Evolutionary conservation across 1,139 yeast species (phyloP).

Genomic region (Hansenula sp.): DNA sequence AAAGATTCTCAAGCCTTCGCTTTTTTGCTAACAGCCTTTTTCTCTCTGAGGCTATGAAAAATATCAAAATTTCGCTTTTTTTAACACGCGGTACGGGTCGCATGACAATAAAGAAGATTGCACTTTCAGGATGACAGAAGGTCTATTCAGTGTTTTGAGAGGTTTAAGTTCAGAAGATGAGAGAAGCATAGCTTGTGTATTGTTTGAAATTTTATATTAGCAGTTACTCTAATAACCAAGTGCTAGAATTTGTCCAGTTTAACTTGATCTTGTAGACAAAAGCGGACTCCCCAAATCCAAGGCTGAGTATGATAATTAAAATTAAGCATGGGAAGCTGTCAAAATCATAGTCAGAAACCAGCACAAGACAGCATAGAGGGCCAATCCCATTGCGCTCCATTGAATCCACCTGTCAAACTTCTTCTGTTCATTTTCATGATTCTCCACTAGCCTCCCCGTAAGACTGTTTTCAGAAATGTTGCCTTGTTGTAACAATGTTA

Average conservation of each 20-base stretch:
- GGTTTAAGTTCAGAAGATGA: neutral
- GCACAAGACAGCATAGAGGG: neutral
- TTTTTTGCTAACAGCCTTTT: no score
- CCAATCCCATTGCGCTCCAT: neutral
- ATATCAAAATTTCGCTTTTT: neutral
- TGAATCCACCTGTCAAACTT: neutral
- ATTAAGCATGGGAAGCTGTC: neutral
- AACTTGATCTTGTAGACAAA: no score
- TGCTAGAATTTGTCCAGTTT: no score
- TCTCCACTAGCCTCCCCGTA: neutral
- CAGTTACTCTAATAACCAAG: no score
- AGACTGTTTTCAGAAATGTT: slow-evolving; percentile 1
- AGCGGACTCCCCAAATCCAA: neutral
- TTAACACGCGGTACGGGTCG: neutral
- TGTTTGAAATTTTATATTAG: no score
- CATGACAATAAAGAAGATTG: neutral
- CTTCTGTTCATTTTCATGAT: neutral
- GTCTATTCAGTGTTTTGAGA: neutral
- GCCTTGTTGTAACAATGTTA: slow-evolving; percentile 2
- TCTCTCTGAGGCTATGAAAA: neutral
- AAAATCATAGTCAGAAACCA: neutral
- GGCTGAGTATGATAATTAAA: neutral
- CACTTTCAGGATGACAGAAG: neutral
- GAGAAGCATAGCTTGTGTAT: no score
- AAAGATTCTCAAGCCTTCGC: no score